Percentiles rank a stretch among this genome's conserved stretches.
Evolutionary conservation across 2,329 filamentous ascomycete species (phyloP).

Genomic region (Fusarium abutilonis): DNA sequence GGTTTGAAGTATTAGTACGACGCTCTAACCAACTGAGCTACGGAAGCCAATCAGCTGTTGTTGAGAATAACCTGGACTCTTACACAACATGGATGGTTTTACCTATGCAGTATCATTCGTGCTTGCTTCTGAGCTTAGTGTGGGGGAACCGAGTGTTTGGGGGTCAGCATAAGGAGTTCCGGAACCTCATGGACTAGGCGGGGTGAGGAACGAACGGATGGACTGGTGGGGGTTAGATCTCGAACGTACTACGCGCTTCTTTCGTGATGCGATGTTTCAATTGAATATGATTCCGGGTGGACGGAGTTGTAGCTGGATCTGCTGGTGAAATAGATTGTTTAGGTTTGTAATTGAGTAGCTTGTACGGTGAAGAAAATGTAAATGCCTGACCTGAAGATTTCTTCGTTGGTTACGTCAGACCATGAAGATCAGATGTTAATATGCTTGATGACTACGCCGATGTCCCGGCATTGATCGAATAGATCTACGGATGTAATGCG

Average conservation of each 20-base stretch:
- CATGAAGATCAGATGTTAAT: background rate
- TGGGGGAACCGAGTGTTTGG: constrained; percentile 5
- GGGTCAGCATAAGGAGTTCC: constrained; percentile 12
- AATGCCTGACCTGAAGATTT: constrained; percentile 9
- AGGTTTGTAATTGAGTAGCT: constrained; percentile 12
- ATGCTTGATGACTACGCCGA: background rate
- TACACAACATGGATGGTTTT: background rate
- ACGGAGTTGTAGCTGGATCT: background rate
- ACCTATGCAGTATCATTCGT: too few relatives aligned
- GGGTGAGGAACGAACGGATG: constrained; percentile 22
- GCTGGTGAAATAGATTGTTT: constrained; percentile 4
- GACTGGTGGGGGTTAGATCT: constrained; percentile 25
- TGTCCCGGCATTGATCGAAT: constrained; percentile 1
- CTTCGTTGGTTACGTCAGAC: background rate
- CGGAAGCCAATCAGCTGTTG: constrained; percentile 40
- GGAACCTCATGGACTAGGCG: constrained; percentile 17
- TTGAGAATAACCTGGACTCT: fast-evolving
- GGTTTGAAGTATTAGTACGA: constrained; percentile 44
- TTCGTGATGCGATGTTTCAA: constrained; percentile 2
- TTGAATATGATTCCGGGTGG: constrained; percentile 4
- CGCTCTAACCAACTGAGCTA: constrained; percentile 48
- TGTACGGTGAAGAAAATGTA: background rate
- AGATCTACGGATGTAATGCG: background rate
- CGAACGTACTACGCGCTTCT: constrained; percentile 12
- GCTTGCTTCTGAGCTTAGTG: too few relatives aligned